Percentiles rank a stretch among this genome's conserved stretches.
Conservation (phyloP, 352 stramenopile genomes). For the Phytopythium boreale region DNA sequence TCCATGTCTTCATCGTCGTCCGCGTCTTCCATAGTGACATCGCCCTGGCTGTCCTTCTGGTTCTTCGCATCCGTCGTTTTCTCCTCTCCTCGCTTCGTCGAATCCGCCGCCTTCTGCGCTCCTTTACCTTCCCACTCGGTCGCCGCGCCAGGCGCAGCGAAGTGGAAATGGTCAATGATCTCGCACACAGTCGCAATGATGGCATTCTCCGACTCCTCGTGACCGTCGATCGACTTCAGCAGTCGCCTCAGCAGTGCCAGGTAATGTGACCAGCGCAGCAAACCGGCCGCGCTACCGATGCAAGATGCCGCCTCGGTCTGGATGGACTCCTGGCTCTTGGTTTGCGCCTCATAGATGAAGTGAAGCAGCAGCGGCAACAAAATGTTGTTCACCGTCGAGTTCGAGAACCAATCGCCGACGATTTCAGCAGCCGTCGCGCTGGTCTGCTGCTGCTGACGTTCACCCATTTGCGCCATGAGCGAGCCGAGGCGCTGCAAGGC, state of each 20-base stretch:
- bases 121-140: constrained; percentile 26
- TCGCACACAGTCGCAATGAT: constrained; percentile 91
- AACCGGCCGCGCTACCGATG: constrained; percentile 86
- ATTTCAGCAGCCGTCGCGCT: constrained; percentile 13
- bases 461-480: constrained; percentile 75
- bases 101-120: neutral
- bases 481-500: constrained; percentile 90
- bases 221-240: constrained; percentile 90
- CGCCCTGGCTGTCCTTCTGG: neutral
- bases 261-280: constrained; percentile 97
- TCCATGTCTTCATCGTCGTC: constrained; percentile 17
- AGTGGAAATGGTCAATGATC: constrained; percentile 97
- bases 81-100: neutral
- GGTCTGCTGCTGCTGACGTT: constrained; percentile 8
- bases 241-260: constrained; percentile 88
- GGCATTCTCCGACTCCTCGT: constrained; percentile 90
- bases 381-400: constrained; percentile 91
- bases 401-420: constrained; percentile 51
- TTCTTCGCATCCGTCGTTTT: constrained; percentile 5
- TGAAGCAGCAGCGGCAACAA: constrained; percentile 95
- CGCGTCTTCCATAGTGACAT: constrained; percentile 9
- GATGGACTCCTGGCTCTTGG: constrained; percentile 91
- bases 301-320: constrained; percentile 92
- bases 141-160: constrained; percentile 59
- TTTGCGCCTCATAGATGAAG: constrained; percentile 94